Base-by-base conservation (phyloP, 2,329 filamentous ascomycete species). In the Orbilia brochopaga region DNA sequence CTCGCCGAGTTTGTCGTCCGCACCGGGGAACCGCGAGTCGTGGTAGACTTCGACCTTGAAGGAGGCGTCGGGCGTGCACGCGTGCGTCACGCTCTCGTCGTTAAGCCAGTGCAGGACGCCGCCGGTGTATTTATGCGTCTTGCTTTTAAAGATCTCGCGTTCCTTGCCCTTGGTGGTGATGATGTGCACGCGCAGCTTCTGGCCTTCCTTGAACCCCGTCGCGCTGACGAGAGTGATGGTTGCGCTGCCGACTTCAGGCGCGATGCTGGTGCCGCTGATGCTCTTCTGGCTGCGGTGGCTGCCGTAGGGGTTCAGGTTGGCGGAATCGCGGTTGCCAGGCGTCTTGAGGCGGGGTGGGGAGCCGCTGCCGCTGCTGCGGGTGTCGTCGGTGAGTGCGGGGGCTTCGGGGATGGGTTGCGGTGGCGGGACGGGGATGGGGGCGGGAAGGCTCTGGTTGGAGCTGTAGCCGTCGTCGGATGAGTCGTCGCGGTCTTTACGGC, bases 141-240 rank as follows among this genome's bases (percentile, higher is more conserved):
- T 96, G 21, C 92, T 97, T 83, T 97, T 97, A 81, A 92, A 88
- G 51, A 99, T 82, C 51, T 89, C 86, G 81, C 94, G 97, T 55
- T 83, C 85, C 80, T 89, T 92, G 52, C 86, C 81, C 2, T 73
- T 63, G 1, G 52, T 56, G 27, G 83, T 82, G 35, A 90, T 78
- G 75, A 96, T 81, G 66, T 85, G 81, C 53, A 96, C 86, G 77
- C 91, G 92, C n/a, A 96, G 81, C 78, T 95, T 91, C 4, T 90
- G 84, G 4, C 86, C 86, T 1, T 88, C 81, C 15, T 91, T 89
- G 80, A 88, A 99, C 32, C 90, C 91, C 1, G 85, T 83, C 0
- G 92, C 91, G 2, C 89, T 89, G 11, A 96, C 81, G 15, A 99
- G 82, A 1, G 88, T 90, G 78, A 99, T 91, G 61, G 83, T 86